Base-by-base conservation (phyloP, 345 rosid genomes). In the Corchorus olitorius region DNA sequence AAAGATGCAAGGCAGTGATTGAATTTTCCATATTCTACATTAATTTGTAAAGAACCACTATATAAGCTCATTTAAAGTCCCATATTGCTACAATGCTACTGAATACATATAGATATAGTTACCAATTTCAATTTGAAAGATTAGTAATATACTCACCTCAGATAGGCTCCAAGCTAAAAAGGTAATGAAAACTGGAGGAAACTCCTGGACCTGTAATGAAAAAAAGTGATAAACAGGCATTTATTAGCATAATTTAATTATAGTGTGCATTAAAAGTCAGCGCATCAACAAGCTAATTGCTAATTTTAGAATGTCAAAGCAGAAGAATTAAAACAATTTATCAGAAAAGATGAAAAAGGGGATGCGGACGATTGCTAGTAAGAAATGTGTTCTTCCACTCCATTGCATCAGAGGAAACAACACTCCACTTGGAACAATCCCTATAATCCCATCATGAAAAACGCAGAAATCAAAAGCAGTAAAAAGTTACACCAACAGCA, bases 381-480 rank as follows among this genome's bases (percentile, higher is more conserved):
- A 71, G 81, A 90, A 89, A 66, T 93, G 94, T 11, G 88, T 84
- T 85, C 94, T 88, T 83, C 98, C 97, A 74, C 83, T 80, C 96
- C 97, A 93, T 69, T 93, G 99, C 89, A 91, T 90, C 72, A 91
- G 33, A 27, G 98, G 97, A 55, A 93, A 88, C 85, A 90, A 55
- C 73, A 81, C 83, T 74, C 98, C 97, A 79, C 90, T 95, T 4
- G 99, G 91, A n/a, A 93, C 93, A 82, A 93, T 83, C 41, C 98
- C 97, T 93, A 73, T 6, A 33, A 79, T 69, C 64, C 53, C 0
- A 64, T 53, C 14, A 78, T 20, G 9, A 34, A 19, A 56, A 20
- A 22, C 16, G 11, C 7, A 55, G 46, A 80, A 66, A 72, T 43
- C 50, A 66, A 68, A 78, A 63, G 74, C 55, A 63, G 60, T 41